Percentiles rank a stretch among this genome's conserved stretches.
Conservation (phyloP, 352 stramenopile genomes). For the Detonula confervacea region DNA sequence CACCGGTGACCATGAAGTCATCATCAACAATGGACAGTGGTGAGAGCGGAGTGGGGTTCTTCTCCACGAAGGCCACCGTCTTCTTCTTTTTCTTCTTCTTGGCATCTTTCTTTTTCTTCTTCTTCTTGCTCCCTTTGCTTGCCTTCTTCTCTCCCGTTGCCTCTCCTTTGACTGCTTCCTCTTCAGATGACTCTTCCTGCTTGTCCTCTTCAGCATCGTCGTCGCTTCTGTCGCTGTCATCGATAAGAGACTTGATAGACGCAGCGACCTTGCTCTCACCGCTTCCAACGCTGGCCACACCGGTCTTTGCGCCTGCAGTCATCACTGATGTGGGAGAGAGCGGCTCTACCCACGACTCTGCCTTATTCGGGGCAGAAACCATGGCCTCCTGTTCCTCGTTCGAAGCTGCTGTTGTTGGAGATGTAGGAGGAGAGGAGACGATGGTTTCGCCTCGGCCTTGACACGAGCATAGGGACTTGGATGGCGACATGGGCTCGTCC, state of each 20-base stretch:
- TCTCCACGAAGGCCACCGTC: constrained; percentile 18
- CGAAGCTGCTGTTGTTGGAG: neutral
- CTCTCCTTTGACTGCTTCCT: neutral
- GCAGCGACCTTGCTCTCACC: too few relatives aligned
- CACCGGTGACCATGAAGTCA: too few relatives aligned
- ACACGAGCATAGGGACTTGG: neutral
- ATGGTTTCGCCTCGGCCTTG: too few relatives aligned
- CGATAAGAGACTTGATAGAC: too few relatives aligned
- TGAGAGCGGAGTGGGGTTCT: constrained; percentile 10
- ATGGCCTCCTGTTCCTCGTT: constrained; percentile 1
- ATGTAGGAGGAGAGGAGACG: too few relatives aligned
- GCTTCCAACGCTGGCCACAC: too few relatives aligned
- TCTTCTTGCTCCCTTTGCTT: constrained; percentile 3
- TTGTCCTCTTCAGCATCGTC: neutral
- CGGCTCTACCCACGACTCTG: too few relatives aligned
- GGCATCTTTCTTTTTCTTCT: neutral
- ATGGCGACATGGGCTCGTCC: neutral
- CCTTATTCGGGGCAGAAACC: too few relatives aligned
- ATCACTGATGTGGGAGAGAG: neutral
- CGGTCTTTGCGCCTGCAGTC: neutral
- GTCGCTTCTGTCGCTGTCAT: neutral
- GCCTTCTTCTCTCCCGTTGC: neutral
- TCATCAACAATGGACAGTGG: too few relatives aligned
- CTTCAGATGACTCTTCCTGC: too few relatives aligned
- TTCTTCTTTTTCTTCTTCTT: constrained; percentile 7